phyloP scores from a whole-genome alignment of 2,329 filamentous ascomycete genomes.

The Fusarium incarnatum region DNA sequence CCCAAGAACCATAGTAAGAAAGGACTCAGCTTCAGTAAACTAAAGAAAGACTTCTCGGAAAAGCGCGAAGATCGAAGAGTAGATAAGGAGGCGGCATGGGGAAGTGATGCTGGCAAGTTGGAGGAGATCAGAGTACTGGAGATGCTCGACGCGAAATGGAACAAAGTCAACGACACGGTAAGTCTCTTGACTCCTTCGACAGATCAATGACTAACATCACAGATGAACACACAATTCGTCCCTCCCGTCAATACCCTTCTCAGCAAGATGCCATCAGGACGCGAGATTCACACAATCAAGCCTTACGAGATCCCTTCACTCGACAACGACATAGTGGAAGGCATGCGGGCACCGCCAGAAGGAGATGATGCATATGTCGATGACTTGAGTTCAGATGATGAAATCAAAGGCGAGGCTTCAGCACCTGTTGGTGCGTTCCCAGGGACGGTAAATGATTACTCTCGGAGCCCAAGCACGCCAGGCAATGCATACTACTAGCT shows the following conservation, averaged over 20 bases:
- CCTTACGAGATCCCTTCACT: constrained; percentile 74
- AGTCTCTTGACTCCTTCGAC: constrained; percentile 42
- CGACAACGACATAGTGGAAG: constrained; percentile 72
- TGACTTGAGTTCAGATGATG: constrained; percentile 55
- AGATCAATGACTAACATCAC: constrained; percentile 12
- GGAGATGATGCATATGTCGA: constrained; percentile 50
- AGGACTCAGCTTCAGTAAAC: constrained; percentile 67
- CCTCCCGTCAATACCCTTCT: constrained; percentile 78
- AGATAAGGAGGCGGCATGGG: constrained; percentile 80
- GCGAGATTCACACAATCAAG: constrained; percentile 83
- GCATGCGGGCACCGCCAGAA: constrained; percentile 61
- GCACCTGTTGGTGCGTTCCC: constrained; percentile 63
- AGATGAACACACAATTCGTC: constrained; percentile 85
- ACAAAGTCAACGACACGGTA: constrained; percentile 92
- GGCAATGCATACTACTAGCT: constrained; percentile 55
- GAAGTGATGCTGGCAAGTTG: constrained; percentile 82
- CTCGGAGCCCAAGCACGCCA: constrained; percentile 44
- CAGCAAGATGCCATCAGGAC: constrained; percentile 84
- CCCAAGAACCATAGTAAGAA: constrained; percentile 61
- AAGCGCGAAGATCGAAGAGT: constrained; percentile 82
- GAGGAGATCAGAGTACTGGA: constrained; percentile 89
- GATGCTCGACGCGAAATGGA: constrained; percentile 90
- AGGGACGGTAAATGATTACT: constrained; percentile 57
- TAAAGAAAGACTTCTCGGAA: constrained; percentile 81
- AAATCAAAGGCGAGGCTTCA: constrained; percentile 46